Base-by-base conservation (phyloP, 306 rosid genomes). In the Acmispon strigosus region DNA sequence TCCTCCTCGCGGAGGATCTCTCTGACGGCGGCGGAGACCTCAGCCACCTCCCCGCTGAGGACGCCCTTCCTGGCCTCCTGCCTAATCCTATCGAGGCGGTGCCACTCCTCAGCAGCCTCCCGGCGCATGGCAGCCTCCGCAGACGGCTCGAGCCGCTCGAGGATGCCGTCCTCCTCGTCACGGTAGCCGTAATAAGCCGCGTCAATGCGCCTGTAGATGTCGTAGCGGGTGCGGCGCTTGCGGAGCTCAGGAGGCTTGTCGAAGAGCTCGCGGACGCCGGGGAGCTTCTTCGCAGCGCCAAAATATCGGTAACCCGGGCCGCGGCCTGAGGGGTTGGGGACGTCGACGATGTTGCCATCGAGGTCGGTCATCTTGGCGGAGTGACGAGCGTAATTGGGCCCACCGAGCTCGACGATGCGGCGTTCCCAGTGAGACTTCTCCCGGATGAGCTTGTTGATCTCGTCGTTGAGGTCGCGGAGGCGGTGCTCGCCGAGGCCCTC, bases 401-500 rank as follows among this genome's bases (percentile, higher is more conserved):
- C 97, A 2, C 97, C 97, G 6, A 94, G 96, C 70, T 90, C 97
- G 2, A 90, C 72, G 24, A 94, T 94, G 10, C 96, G 94, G 10
- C 95, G 87, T 32, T 94, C 97, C 98, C 97, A 89, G 44, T 90
- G 99, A 2, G 78, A 58, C 68, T 91, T 91, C 54, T 90, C 97
- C 0, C 92, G 85, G 0, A 90, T 89, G 16, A 94, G 97, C 55
- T 90, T 90, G 81, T 94, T 94, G 63, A 94, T 90, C 78, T 94
- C 95, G n/a, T 94, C 98, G 42, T 94, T 89, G 79, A 94, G 90
- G 80, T 90, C 98, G 6, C 95, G 92, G 37, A 87, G 96, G n/a
- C 96, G 98, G 83, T 94, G 98, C 83, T 90, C 97, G 0, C 96
- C 97, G 27, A 94, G 92, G 10, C 92, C 97, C 65, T 94, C 92